These are phyloP conservation scores for Lepidium sativum DNA, from an alignment of 345 rosid species.

Conservation along the genomic window DNA sequence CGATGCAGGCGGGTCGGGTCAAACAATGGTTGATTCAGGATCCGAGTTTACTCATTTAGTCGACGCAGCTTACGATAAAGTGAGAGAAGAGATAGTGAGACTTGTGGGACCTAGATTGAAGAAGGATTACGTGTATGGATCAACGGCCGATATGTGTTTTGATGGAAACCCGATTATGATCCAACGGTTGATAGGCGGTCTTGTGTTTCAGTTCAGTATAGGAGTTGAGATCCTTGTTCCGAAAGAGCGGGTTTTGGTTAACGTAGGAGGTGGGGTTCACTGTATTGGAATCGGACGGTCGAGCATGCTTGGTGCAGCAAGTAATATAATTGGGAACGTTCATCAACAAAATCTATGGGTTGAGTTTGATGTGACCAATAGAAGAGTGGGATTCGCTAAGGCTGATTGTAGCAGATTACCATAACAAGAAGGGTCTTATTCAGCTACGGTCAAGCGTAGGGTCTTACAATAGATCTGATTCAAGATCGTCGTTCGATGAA, in stretches of 20 bases:
- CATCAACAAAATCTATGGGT: constrained; percentile 92
- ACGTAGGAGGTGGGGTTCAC: constrained; percentile 60
- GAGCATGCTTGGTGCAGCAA: constrained; percentile 54
- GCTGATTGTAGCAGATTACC: constrained; percentile 47
- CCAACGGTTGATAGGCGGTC: constrained; percentile 61
- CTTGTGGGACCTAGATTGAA: constrained; percentile 55
- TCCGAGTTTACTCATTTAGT: constrained; percentile 82
- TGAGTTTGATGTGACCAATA: constrained; percentile 60
- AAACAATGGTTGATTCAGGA: constrained; percentile 85
- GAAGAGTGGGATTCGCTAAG: constrained; percentile 48
- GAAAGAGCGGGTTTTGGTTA: constrained; percentile 38
- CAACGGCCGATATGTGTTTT: constrained; percentile 72
- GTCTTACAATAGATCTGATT: not conserved
- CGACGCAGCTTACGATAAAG: constrained; percentile 62
- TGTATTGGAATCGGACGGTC: constrained; percentile 81
- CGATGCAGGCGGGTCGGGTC: constrained; percentile 79
- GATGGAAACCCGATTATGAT: constrained; percentile 31
- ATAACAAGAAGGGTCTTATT: not conserved
- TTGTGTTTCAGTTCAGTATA: constrained; percentile 52
- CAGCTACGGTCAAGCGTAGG: not conserved
- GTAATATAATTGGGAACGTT: constrained; percentile 79
- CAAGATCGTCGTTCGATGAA: constrained; percentile 6
- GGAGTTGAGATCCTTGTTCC: constrained; percentile 57
- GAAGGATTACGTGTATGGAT: constrained; percentile 53
- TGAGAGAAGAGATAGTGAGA: constrained; percentile 47